Conservation (phyloP, 768 basidiomycete genomes). For the Boletales sp. region DNA sequence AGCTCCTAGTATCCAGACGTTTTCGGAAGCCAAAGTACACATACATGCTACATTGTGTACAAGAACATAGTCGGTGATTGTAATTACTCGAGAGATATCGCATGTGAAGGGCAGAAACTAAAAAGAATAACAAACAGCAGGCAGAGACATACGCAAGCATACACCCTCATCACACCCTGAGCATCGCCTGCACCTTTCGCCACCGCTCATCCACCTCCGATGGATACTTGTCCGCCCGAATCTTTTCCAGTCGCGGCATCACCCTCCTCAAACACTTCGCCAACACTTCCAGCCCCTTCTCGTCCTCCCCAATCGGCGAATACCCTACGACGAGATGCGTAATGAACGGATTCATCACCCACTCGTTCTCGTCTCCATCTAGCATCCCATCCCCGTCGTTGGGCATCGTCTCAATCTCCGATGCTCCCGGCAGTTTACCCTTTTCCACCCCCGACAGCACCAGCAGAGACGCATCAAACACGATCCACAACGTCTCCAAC, state of each 20-base stretch:
- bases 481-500: constrained; percentile 18
- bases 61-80: too few relatives aligned
- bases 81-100: too few relatives aligned
- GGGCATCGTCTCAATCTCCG: neutral
- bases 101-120: too few relatives aligned
- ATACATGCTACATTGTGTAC: too few relatives aligned
- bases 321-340: constrained; percentile 19
- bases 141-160: too few relatives aligned
- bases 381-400: neutral
- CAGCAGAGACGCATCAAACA: constrained; percentile 18
- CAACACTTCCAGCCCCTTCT: constrained; percentile 1
- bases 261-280: constrained; percentile 15
- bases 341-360: constrained; percentile 17
- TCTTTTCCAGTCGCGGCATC: constrained; percentile 23
- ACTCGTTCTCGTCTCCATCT: constrained; percentile 3
- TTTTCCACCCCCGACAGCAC: neutral
- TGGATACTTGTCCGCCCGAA: constrained; percentile 11
- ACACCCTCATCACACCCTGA: neutral
- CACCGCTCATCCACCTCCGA: constrained; percentile 14
- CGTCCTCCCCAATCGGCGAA: constrained; percentile 19
- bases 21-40: too few relatives aligned
- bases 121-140: too few relatives aligned
- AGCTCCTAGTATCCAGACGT: too few relatives aligned
- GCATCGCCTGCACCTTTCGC: constrained; percentile 9
- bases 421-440: neutral